Conservation (phyloP, 1,284 basidiomycete genomes). For the Paramarasmius palmivorus region DNA sequence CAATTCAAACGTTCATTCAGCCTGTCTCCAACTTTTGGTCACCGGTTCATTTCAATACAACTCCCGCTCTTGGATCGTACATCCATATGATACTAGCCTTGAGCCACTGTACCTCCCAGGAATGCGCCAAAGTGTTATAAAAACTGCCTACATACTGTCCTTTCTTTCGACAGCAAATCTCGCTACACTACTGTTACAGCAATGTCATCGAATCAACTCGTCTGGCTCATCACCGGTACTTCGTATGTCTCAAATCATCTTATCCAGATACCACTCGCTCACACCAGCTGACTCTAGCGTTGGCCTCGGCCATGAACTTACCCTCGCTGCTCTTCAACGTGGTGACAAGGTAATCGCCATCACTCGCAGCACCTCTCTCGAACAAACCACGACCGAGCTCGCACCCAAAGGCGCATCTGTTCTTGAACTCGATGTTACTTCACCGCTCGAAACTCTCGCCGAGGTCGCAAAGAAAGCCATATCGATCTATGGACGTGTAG, state of each 20-base stretch:
- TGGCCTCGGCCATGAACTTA: conserved; percentile 42
- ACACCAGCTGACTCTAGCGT: conserved; percentile 30
- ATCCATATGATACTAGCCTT: no score
- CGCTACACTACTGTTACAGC: no score
- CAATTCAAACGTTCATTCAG: no score
- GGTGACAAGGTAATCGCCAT: conserved; percentile 46
- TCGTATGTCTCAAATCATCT: conserved; percentile 18
- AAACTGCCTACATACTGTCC: no score
- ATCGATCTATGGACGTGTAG: conserved; percentile 31
- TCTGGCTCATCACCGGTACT: conserved; percentile 30
- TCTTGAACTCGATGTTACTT: conserved; percentile 36
- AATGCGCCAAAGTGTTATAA: no score
- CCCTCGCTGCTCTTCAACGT: conserved; percentile 36
- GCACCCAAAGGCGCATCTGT: conserved; percentile 31
- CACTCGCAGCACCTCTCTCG: conserved; percentile 29
- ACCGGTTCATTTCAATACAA: no score
- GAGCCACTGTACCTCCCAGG: no score
- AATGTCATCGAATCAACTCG: conserved; percentile 14
- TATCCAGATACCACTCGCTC: not conserved
- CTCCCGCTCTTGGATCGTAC: no score
- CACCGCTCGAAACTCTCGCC: conserved; percentile 25
- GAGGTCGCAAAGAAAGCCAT: conserved; percentile 28
- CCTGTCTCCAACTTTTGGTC: no score
- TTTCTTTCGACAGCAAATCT: no score
- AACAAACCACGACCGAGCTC: conserved; percentile 31